Evolutionary conservation across 345 rosid genomes (phyloP).

Genomic region (Excoecaria cochinchinensis): DNA sequence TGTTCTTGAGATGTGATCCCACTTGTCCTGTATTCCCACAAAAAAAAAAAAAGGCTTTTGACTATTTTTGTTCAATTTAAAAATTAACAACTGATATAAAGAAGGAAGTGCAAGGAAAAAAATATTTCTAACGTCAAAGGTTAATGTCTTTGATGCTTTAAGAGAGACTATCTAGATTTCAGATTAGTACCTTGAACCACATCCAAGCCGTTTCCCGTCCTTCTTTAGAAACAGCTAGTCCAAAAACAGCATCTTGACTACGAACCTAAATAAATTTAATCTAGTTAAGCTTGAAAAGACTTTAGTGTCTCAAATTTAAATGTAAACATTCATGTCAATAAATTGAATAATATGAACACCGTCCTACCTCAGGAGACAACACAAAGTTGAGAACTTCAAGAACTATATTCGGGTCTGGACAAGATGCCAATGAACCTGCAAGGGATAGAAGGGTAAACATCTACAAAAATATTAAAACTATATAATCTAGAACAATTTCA

Average conservation of each 20-base stretch:
- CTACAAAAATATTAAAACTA: constrained; percentile 7
- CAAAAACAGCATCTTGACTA: constrained; percentile 11
- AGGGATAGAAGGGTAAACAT: not conserved
- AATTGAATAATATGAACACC: not conserved
- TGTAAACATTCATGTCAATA: not conserved
- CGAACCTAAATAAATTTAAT: not conserved
- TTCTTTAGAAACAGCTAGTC: too few species aligned
- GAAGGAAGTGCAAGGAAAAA: not conserved
- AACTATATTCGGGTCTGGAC: constrained; percentile 59
- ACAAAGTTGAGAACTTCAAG: constrained; percentile 73
- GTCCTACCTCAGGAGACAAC: constrained; percentile 69
- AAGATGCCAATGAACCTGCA: constrained; percentile 72
- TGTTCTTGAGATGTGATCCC: constrained; percentile 65
- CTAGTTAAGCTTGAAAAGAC: constrained; percentile 3
- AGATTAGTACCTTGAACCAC: constrained; percentile 68
- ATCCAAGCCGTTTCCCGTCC: constrained; percentile 56
- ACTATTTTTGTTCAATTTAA: not conserved
- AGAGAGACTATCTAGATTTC: not conserved
- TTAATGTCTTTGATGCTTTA: not conserved
- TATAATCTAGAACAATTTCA: constrained; percentile 2
- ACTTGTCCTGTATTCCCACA: constrained; percentile 50
- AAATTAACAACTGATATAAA: not conserved
- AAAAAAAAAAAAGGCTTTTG: not conserved
- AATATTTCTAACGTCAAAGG: not conserved
- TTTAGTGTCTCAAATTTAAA: not conserved